Evolutionary conservation across 352 stramenopile genomes (phyloP).

Genomic region (Phytophthora sansomeana): DNA sequence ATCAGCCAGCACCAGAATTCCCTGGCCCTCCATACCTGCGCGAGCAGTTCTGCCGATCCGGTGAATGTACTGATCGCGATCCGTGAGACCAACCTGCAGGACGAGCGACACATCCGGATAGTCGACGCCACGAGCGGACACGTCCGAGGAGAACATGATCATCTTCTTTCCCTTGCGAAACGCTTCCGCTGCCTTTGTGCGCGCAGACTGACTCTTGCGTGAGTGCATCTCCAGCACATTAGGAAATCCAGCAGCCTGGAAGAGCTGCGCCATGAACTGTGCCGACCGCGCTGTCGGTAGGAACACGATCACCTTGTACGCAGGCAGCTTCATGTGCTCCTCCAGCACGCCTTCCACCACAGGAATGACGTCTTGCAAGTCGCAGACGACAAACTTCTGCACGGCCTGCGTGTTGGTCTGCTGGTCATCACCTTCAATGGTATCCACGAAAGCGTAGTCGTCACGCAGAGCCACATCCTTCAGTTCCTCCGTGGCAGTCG

Average conservation of each 20-base stretch:
- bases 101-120: conserved; percentile 95
- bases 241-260: conserved; percentile 69
- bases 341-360: conserved; percentile 80
- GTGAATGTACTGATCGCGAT: conserved; percentile 96
- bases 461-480: conserved; percentile 86
- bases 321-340: conserved; percentile 70
- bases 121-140: conserved; percentile 96
- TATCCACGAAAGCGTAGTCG: conserved; percentile 93
- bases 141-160: conserved; percentile 95
- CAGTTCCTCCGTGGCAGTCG: conserved; percentile 84
- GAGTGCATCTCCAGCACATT: conserved; percentile 97
- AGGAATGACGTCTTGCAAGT: conserved; percentile 74
- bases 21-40: conserved; percentile 86
- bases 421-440: conserved; percentile 89
- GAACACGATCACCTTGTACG: conserved; percentile 97
- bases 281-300: conserved; percentile 91
- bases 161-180: conserved; percentile 90
- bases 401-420: conserved; percentile 91
- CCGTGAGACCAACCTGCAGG: conserved; percentile 86
- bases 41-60: conserved; percentile 93
- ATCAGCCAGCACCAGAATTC: conserved; percentile 83
- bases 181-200: conserved; percentile 86
- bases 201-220: conserved; percentile 92
- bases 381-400: conserved; percentile 84
- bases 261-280: conserved; percentile 92